These are phyloP conservation scores for Populus euphratica DNA, from an alignment of 345 rosid species.

Conservation along the genomic window DNA sequence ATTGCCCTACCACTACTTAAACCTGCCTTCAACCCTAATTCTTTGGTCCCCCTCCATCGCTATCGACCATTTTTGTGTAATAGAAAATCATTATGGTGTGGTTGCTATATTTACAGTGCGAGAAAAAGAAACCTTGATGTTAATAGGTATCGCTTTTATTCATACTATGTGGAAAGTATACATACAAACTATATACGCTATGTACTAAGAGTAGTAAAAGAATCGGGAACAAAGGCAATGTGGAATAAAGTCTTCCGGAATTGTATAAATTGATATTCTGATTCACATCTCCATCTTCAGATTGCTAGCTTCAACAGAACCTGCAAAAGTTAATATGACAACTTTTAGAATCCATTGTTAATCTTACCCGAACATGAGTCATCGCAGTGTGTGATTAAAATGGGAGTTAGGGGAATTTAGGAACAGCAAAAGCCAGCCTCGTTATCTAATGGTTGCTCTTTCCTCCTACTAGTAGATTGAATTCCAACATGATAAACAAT, in stretches of 20 bases:
- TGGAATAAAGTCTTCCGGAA: constrained; percentile 16
- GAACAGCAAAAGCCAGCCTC: background rate
- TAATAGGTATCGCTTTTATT: constrained; percentile 35
- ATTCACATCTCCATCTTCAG: constrained; percentile 63
- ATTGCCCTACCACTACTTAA: constrained; percentile 13
- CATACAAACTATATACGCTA: constrained; percentile 34
- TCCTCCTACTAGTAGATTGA: background rate
- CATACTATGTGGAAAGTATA: constrained; percentile 31
- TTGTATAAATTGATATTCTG: constrained; percentile 8
- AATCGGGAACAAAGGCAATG: constrained; percentile 27
- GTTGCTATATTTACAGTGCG: background rate
- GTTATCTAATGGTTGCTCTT: background rate
- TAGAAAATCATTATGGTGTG: constrained; percentile 3
- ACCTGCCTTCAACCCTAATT: constrained; percentile 6
- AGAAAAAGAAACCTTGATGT: constrained; percentile 10
- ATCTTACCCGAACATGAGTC: background rate
- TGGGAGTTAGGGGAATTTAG: background rate
- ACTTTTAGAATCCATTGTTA: constrained; percentile 15
- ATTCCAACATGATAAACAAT: constrained; percentile 14
- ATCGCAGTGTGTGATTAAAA: background rate
- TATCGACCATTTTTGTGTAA: background rate
- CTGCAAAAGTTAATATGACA: constrained; percentile 32
- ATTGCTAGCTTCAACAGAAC: constrained; percentile 40
- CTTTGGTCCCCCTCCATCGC: constrained; percentile 19
- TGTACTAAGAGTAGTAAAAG: constrained; percentile 28